A percentile compares a stretch with the other conserved stretches of the same genome.
Conservation (phyloP, 225 moss, liverwort and hornwort species). For the Bryoerythrophyllum caledonicum region DNA sequence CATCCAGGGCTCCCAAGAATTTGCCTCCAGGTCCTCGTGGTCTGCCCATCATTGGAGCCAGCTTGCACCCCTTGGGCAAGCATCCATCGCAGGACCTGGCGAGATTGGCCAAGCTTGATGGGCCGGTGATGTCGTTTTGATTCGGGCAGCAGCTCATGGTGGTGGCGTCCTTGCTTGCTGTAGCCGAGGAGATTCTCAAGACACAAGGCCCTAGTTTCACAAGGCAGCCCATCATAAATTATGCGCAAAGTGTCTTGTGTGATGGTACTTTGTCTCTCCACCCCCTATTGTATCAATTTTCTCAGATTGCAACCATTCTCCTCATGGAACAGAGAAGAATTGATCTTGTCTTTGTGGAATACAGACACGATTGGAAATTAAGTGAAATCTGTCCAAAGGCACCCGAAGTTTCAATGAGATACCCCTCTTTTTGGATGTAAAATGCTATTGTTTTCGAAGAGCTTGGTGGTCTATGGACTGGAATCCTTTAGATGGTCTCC, state of each 20-base stretch:
- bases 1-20: background rate
- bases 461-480: no score
- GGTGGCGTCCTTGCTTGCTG: background rate
- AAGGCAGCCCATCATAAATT: background rate
- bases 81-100: background rate
- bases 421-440: no score
- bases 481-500: no score
- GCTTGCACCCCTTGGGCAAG: background rate
- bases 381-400: no score
- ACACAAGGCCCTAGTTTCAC: background rate
- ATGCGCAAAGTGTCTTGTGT: background rate
- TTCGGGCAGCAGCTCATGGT: background rate
- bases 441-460: no score
- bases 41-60: background rate
- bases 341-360: no score
- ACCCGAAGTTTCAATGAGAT: no score
- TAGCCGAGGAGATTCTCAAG: background rate
- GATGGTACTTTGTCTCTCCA: background rate
- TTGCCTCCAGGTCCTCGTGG: conserved; percentile 3
- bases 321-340: background rate
- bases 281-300: background rate
- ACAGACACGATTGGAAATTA: no score
- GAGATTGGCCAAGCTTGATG: background rate
- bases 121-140: background rate
- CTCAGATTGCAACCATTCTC: background rate